Percentiles rank a stretch among this genome's conserved stretches.
phyloP scores from a whole-genome alignment of 2,329 filamentous ascomycete genomes.

The Ophiostoma pallidulum region DNA sequence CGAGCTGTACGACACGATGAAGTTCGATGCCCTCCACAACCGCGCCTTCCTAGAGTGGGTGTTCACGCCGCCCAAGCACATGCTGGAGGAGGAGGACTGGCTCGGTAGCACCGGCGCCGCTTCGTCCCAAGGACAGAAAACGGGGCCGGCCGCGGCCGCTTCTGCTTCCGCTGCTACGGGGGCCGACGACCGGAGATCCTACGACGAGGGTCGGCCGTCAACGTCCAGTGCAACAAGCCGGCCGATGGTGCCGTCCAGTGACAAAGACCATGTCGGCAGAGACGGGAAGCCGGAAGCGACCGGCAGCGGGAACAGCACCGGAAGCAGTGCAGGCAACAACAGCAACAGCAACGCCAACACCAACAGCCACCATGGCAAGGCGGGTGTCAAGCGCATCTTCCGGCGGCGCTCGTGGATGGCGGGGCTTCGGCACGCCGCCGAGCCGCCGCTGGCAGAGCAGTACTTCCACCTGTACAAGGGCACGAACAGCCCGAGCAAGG shows the following conservation, averaged over 20 bases:
- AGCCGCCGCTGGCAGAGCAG: conserved; percentile 52
- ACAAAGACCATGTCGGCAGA: conserved; percentile 22
- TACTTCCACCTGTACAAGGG: conserved; percentile 91
- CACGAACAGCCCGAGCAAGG: conserved; percentile 55
- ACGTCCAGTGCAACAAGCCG: background rate
- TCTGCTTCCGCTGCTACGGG: too few relatives aligned
- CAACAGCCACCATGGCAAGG: conserved; percentile 20
- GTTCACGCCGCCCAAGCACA: conserved; percentile 74
- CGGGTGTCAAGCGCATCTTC: conserved; percentile 43
- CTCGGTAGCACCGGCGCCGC: conserved; percentile 11
- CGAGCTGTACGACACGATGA: conserved; percentile 98
- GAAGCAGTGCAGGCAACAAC: background rate
- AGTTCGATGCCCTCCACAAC: conserved; percentile 96
- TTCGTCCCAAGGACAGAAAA: background rate
- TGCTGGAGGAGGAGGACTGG: conserved; percentile 58
- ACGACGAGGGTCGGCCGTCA: conserved; percentile 9
- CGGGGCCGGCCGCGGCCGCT: too few relatives aligned
- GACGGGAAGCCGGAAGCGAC: conserved; percentile 17
- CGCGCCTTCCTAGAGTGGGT: conserved; percentile 95
- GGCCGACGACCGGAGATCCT: conserved; percentile 11
- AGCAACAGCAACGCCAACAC: background rate
- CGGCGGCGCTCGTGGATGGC: conserved; percentile 52
- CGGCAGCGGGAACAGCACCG: background rate
- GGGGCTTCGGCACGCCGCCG: conserved; percentile 35
- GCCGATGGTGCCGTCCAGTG: background rate